Percentiles rank a stretch among this genome's conserved stretches.
Conservation (phyloP, 2,329 filamentous ascomycete species). For the Moelleriella libera region DNA sequence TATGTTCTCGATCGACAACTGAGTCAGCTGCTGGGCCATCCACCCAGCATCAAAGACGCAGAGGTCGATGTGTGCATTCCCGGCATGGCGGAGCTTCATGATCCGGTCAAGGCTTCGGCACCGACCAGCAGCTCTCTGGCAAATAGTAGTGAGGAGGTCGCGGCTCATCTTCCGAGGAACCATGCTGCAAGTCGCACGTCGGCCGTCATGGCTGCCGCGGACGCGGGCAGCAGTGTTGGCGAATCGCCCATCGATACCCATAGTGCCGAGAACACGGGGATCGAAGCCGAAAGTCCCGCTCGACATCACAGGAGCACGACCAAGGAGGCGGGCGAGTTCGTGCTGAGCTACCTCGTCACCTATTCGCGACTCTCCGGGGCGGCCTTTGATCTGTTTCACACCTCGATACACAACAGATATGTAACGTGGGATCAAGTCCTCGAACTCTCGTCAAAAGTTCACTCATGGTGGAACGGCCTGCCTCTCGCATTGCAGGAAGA, state of each 20-base stretch:
- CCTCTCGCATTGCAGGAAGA: constrained; percentile 7
- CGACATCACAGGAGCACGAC: constrained; percentile 2
- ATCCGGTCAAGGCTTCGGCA: not conserved
- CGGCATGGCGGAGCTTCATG: constrained; percentile 8
- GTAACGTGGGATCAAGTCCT: constrained; percentile 8
- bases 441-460: constrained; percentile 8
- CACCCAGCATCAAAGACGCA: constrained; percentile 18
- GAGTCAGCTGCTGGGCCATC: constrained; percentile 20
- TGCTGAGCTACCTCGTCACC: constrained; percentile 8
- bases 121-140: not conserved
- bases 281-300: constrained; percentile 2
- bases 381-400: constrained; percentile 10
- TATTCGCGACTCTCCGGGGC: constrained; percentile 9
- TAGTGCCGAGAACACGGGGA: not conserved
- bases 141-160: constrained; percentile 5
- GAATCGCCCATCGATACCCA: not conserved
- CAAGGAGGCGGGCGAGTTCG: constrained; percentile 5
- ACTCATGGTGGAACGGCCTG: constrained; percentile 13
- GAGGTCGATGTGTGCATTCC: constrained; percentile 23
- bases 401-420: constrained; percentile 10
- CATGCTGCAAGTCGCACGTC: not conserved
- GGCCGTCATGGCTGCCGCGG: not conserved
- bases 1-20: constrained; percentile 23
- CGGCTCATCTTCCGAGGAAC: constrained; percentile 6
- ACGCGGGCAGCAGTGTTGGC: not conserved